A percentile compares a stretch with the other conserved stretches of the same genome.
Evolutionary conservation across 352 stramenopile species (phyloP).

Genomic region (Aphanomyces astaci): DNA sequence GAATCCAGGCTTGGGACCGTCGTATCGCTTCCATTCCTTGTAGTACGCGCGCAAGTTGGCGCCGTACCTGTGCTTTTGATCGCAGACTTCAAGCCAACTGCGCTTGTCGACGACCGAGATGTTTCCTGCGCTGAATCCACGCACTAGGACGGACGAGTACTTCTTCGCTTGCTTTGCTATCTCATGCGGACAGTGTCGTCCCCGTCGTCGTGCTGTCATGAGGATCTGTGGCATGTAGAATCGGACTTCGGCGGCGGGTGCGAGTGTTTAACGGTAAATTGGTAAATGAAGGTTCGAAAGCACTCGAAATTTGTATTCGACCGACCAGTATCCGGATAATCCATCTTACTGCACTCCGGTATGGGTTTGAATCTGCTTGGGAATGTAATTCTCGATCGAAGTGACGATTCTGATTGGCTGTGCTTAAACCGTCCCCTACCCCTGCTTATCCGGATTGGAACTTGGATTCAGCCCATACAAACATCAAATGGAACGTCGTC

Average conservation of each 20-base stretch:
- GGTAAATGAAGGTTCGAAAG: slow-evolving; percentile 19
- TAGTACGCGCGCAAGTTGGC: slow-evolving; percentile 96
- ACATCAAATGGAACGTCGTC: neutral
- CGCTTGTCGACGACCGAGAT: slow-evolving; percentile 89
- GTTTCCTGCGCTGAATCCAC: slow-evolving; percentile 81
- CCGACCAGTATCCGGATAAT: slow-evolving; percentile 17
- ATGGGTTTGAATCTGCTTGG: neutral
- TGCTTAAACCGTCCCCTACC: neutral
- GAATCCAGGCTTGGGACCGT: slow-evolving; percentile 57
- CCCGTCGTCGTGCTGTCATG: slow-evolving; percentile 18
- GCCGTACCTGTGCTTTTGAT: slow-evolving; percentile 87
- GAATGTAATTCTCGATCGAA: neutral
- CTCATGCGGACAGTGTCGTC: slow-evolving; percentile 39
- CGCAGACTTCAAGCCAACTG: slow-evolving; percentile 84
- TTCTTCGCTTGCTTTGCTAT: slow-evolving; percentile 85
- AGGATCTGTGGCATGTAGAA: slow-evolving; percentile 2
- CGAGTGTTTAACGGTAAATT: slow-evolving; percentile 5
- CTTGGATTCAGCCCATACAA: too few species aligned
- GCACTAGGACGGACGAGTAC: slow-evolving; percentile 82
- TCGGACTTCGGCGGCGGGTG: neutral
- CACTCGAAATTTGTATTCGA: slow-evolving; percentile 19
- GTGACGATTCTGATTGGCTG: neutral
- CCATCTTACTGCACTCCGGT: neutral
- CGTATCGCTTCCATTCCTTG: slow-evolving; percentile 89
- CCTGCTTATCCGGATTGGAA: slow-evolving; percentile 1